Conservation (phyloP, 495 filamentous ascomycete species). For the Choiromyces venosus region DNA sequence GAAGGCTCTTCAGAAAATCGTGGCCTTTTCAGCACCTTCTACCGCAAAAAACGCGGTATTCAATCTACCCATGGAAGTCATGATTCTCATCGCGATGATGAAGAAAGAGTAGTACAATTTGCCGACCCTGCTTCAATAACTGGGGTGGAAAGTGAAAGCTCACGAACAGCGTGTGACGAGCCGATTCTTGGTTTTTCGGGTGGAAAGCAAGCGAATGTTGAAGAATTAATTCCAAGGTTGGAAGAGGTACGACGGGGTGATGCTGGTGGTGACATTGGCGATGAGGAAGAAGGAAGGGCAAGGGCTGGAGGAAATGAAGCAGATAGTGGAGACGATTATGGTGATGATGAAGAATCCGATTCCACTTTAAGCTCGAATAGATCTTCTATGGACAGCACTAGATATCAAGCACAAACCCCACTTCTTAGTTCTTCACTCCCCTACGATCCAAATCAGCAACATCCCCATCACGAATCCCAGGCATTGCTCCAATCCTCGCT, state of each 20-base stretch:
- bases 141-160: conserved; percentile 30
- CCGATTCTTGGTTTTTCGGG: conserved; percentile 4
- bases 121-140: conserved; percentile 12
- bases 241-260: not conserved
- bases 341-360: conserved; percentile 41
- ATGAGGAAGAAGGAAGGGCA: not conserved
- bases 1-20: conserved; percentile 19
- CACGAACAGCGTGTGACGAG: conserved; percentile 37
- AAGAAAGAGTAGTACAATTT: conserved; percentile 28
- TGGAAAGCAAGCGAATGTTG: not conserved
- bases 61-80: not conserved
- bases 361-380: conserved; percentile 13
- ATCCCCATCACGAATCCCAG: conserved; percentile 39
- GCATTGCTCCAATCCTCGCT: conserved; percentile 30
- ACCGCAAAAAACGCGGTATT: conserved; percentile 32
- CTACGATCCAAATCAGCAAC: conserved; percentile 37
- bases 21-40: conserved; percentile 20
- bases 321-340: conserved; percentile 32
- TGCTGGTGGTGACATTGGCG: not conserved
- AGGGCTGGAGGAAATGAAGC: not conserved
- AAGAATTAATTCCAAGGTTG: not conserved
- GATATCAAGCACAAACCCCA: conserved; percentile 30
- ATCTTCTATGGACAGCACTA: conserved; percentile 27
- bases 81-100: conserved; percentile 6
- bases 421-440: conserved; percentile 39